Conservation (phyloP, 306 rosid species). For the Acmispon strigosus region DNA sequence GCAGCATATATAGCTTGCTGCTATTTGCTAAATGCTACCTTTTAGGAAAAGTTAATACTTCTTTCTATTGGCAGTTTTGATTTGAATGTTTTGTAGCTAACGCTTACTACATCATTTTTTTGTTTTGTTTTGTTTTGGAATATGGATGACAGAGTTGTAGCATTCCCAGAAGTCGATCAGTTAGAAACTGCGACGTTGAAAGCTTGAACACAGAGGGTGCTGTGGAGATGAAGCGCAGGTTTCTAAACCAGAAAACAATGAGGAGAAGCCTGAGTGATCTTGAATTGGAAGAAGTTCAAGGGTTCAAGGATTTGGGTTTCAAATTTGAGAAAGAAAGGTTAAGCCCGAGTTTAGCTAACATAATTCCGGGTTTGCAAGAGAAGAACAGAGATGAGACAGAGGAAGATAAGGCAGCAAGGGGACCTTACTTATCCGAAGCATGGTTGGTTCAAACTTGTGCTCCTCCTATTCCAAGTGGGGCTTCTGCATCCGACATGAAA, state of each 20-base stretch:
- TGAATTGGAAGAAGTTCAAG: constrained; percentile 78
- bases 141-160: constrained; percentile 36
- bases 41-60: neutral
- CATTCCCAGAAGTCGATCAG: constrained; percentile 37
- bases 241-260: constrained; percentile 30
- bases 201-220: constrained; percentile 31
- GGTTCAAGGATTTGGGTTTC: constrained; percentile 91
- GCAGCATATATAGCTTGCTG: neutral
- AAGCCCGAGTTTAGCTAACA: constrained; percentile 55
- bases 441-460: constrained; percentile 60
- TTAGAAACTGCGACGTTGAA: constrained; percentile 27
- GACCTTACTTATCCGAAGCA: constrained; percentile 91
- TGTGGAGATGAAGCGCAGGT: constrained; percentile 41
- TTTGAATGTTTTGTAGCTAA: neutral
- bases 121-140: neutral
- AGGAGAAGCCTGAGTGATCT: constrained; percentile 74
- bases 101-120: neutral
- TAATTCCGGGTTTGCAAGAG: constrained; percentile 79
- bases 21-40: neutral
- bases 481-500: constrained; percentile 50
- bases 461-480: constrained; percentile 64
- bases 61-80: neutral
- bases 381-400: constrained; percentile 43
- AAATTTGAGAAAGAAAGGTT: constrained; percentile 62
- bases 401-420: constrained; percentile 34